Evolutionary conservation across 2,329 filamentous ascomycete genomes (phyloP).

Genomic region (Scopulariopsis brevicaulis): DNA sequence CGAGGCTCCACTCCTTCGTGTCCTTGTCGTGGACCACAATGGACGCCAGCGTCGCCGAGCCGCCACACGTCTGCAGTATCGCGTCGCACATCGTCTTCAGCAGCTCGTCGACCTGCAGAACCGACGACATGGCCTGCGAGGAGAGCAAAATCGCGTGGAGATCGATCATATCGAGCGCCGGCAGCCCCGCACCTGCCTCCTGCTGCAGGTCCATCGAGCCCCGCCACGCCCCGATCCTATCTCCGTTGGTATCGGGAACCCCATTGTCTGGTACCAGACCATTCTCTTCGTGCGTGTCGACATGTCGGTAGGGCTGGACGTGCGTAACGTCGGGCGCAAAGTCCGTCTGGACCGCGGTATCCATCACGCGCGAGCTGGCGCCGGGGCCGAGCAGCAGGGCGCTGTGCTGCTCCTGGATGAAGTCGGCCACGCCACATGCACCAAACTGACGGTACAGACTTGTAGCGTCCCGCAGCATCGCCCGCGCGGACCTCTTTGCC

Average conservation of each 20-base stretch:
- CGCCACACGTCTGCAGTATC: conserved; percentile 65
- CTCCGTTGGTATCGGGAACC: conserved; percentile 39
- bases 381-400: conserved; percentile 53
- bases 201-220: conserved; percentile 40
- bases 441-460: conserved; percentile 58
- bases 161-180: conserved; percentile 74
- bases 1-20: conserved; percentile 55
- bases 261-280: conserved; percentile 28
- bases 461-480: conserved; percentile 57
- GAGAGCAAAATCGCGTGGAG: conserved; percentile 67
- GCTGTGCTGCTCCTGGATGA: conserved; percentile 57
- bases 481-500: conserved; percentile 55
- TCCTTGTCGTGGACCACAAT: conserved; percentile 63
- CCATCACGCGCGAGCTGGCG: conserved; percentile 44
- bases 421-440: conserved; percentile 56
- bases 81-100: conserved; percentile 75
- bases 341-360: conserved; percentile 60
- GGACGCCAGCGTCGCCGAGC: conserved; percentile 57
- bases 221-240: conserved; percentile 52
- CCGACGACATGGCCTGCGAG: conserved; percentile 70
- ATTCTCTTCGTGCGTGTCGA: conserved; percentile 31
- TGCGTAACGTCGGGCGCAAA: conserved; percentile 46
- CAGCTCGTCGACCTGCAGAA: conserved; percentile 63
- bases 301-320: conserved; percentile 34
- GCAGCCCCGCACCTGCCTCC: conserved; percentile 51